A percentile compares a stretch with the other conserved stretches of the same genome.
Conservation (phyloP, 2,329 filamentous ascomycete genomes). For the Raffaelea albimanens region DNA sequence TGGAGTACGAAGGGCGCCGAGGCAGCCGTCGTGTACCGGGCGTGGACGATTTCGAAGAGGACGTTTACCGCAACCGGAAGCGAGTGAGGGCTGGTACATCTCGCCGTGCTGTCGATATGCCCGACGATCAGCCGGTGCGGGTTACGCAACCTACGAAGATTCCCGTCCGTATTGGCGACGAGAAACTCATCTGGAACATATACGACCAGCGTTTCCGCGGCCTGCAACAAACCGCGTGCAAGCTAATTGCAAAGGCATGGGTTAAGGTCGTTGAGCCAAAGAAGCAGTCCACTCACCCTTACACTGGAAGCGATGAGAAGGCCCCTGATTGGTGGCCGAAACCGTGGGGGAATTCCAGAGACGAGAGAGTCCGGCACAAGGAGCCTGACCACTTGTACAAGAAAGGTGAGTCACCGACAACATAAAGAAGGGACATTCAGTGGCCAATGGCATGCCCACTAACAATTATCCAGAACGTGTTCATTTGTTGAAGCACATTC, state of each 20-base stretch:
- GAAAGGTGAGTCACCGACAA: slow-evolving; percentile 50
- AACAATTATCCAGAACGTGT: slow-evolving; percentile 39
- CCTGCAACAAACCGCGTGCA: slow-evolving; percentile 63
- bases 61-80: slow-evolving; percentile 26
- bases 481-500: slow-evolving; percentile 48
- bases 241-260: slow-evolving; percentile 65
- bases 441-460: no score
- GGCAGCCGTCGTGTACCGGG: slow-evolving; percentile 13
- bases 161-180: slow-evolving; percentile 43
- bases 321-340: slow-evolving; percentile 61
- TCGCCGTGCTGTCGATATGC: slow-evolving; percentile 26
- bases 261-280: slow-evolving; percentile 68
- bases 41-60: slow-evolving; percentile 18
- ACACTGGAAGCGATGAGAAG: slow-evolving; percentile 54
- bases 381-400: slow-evolving; percentile 68
- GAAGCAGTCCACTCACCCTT: slow-evolving; percentile 67
- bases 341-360: slow-evolving; percentile 38
- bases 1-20: slow-evolving; percentile 16
- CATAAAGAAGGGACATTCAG: no score
- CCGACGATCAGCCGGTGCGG: slow-evolving; percentile 29
- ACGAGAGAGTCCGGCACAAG: slow-evolving; percentile 53
- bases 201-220: slow-evolving; percentile 54
- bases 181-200: slow-evolving; percentile 45
- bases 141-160: slow-evolving; percentile 26
- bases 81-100: slow-evolving; percentile 19